phyloP scores from a whole-genome alignment of 2,329 filamentous ascomycete species.

The Aspergillus sp. region DNA sequence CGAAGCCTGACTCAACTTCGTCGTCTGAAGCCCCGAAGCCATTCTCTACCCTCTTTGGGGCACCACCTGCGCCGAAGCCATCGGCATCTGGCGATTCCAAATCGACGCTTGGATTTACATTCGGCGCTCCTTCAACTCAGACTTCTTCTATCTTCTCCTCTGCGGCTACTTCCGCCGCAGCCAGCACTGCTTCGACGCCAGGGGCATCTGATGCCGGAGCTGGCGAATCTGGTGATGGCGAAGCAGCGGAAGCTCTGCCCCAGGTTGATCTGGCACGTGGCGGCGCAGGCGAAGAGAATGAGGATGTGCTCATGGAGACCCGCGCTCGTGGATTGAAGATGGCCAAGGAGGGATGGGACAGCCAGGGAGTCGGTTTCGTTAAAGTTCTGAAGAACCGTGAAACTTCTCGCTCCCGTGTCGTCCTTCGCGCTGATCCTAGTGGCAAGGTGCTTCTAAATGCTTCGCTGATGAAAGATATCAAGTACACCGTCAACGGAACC shows the following conservation, averaged over 20 bases:
- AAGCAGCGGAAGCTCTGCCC: constrained; percentile 53
- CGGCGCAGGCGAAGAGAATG: constrained; percentile 64
- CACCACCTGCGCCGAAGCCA: constrained; percentile 13
- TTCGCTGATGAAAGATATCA: constrained; percentile 52
- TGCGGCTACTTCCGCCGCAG: constrained; percentile 27
- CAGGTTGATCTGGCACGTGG: constrained; percentile 64
- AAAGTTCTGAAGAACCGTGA: constrained; percentile 68
- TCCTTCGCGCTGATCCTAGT: constrained; percentile 68
- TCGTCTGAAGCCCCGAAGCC: constrained; percentile 15
- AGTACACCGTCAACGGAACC: constrained; percentile 52
- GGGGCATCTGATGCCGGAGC: constrained; percentile 41
- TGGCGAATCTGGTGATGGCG: constrained; percentile 44
- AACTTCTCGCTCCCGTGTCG: constrained; percentile 58
- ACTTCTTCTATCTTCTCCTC: constrained; percentile 21
- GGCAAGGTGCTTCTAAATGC: constrained; percentile 70
- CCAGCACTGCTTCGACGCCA: constrained; percentile 42
- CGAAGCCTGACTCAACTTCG: background rate
- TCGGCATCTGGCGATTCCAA: constrained; percentile 13
- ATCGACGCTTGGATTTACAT: constrained; percentile 31
- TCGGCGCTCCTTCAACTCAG: constrained; percentile 26
- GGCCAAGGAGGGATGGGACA: constrained; percentile 53
- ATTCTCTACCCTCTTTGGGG: constrained; percentile 25
- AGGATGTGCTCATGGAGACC: constrained; percentile 63
- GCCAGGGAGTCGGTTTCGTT: constrained; percentile 63
- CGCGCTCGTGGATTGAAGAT: constrained; percentile 64